These are phyloP conservation scores for Thermoascus crustaceus DNA, from an alignment of 2,329 filamentous ascomycete genomes.

Conservation along the genomic window DNA sequence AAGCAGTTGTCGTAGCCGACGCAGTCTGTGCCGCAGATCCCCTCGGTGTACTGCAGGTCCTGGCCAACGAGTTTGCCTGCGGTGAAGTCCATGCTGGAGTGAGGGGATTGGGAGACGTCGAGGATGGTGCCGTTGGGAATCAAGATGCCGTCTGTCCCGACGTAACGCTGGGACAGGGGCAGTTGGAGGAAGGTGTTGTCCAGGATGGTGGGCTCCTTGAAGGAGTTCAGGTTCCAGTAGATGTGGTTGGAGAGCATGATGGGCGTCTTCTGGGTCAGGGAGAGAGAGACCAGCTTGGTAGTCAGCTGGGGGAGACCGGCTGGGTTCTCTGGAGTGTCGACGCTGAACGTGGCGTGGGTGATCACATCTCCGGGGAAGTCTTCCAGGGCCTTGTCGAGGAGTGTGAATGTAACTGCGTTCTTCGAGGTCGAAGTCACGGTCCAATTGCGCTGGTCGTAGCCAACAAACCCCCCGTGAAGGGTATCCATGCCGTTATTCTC, in stretches of 20 bases:
- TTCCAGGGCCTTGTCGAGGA: conserved; percentile 37
- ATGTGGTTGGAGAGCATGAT: conserved; percentile 46
- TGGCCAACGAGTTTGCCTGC: conserved; percentile 69
- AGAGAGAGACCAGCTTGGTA: conserved; percentile 36
- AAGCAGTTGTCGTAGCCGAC: conserved; percentile 67
- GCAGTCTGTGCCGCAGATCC: conserved; percentile 75
- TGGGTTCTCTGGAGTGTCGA: conserved; percentile 32
- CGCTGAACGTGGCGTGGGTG: conserved; percentile 39
- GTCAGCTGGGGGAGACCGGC: conserved; percentile 36
- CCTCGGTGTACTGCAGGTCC: conserved; percentile 54
- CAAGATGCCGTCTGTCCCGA: conserved; percentile 51
- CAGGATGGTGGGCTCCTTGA: conserved; percentile 35
- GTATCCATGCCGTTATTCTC: conserved; percentile 45
- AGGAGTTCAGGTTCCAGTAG: conserved; percentile 46
- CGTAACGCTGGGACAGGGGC: conserved; percentile 38
- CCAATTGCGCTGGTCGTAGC: conserved; percentile 44
- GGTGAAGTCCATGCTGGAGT: conserved; percentile 54
- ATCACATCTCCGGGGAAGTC: conserved; percentile 41
- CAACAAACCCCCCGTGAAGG: conserved; percentile 43
- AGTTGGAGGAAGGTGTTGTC: conserved; percentile 39
- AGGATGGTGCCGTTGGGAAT: conserved; percentile 71
- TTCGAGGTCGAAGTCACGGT: conserved; percentile 36
- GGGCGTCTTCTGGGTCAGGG: conserved; percentile 39
- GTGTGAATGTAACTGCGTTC: conserved; percentile 39
- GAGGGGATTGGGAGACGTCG: conserved; percentile 59